phyloP scores from a whole-genome alignment of 257 asterid species.

The Asclepias syriaca region DNA sequence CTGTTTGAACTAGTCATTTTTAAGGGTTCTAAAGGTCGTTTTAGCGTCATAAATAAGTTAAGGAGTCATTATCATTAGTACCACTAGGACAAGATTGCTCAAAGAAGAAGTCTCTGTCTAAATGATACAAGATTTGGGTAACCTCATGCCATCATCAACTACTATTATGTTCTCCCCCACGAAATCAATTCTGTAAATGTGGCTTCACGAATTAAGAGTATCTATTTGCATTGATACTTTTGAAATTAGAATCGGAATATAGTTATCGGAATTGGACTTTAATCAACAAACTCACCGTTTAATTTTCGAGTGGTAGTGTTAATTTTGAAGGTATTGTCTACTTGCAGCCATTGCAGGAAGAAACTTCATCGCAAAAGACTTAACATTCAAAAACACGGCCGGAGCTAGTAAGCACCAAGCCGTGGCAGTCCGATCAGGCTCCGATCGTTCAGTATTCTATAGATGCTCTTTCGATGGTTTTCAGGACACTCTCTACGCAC shows the following conservation, averaged over 20 bases:
- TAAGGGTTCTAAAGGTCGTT: background rate
- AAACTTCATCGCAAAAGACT: conserved; percentile 63
- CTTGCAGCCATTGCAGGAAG: conserved; percentile 47
- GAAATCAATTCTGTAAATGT: background rate
- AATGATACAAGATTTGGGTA: background rate
- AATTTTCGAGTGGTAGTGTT: background rate
- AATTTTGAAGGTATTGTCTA: background rate
- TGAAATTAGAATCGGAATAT: background rate
- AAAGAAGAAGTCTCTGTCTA: background rate
- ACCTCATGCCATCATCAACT: background rate
- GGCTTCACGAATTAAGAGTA: no score
- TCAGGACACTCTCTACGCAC: conserved; percentile 80
- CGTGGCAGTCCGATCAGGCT: conserved; percentile 61
- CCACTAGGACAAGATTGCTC: background rate
- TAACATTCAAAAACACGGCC: conserved; percentile 59
- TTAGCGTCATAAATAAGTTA: background rate
- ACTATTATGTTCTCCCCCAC: background rate
- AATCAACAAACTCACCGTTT: conserved; percentile 11
- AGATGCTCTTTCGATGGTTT: conserved; percentile 51
- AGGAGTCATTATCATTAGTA: background rate
- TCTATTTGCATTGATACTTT: no score
- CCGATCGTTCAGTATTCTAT: conserved; percentile 52
- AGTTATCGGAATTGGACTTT: background rate
- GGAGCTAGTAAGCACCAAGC: conserved; percentile 72
- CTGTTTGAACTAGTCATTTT: background rate